A percentile compares a stretch with the other conserved stretches of the same genome.
Evolutionary conservation across 495 filamentous ascomycete genomes (phyloP).

Genomic region (Lophiostoma macrostomum): DNA sequence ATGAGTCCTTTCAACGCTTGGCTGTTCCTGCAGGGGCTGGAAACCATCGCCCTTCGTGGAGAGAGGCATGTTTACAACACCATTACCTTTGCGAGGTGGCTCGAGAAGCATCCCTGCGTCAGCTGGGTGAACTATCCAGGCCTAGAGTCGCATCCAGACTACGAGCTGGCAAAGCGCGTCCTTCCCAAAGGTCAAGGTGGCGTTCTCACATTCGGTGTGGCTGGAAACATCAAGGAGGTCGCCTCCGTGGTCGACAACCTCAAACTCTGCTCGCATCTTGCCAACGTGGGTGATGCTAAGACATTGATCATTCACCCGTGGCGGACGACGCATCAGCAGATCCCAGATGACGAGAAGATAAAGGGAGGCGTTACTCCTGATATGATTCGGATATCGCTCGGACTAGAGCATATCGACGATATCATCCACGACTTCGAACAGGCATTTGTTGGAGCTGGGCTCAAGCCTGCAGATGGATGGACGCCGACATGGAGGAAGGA

Average conservation of each 20-base stretch:
- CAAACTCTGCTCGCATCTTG: constrained; percentile 87
- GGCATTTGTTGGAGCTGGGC: constrained; percentile 66
- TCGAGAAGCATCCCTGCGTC: constrained; percentile 78
- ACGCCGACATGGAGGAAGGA: constrained; percentile 19
- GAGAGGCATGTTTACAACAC: constrained; percentile 90
- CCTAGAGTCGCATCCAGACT: constrained; percentile 74
- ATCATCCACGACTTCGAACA: constrained; percentile 97
- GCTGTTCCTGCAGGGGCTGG: constrained; percentile 84
- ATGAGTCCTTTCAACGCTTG: constrained; percentile 96
- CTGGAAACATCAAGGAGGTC: constrained; percentile 78
- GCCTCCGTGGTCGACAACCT: constrained; percentile 88
- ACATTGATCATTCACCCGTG: constrained; percentile 96
- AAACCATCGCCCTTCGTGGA: constrained; percentile 82
- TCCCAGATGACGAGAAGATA: constrained; percentile 75
- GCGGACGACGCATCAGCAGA: constrained; percentile 94
- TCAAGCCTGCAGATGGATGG: constrained; percentile 21
- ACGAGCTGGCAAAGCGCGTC: constrained; percentile 85
- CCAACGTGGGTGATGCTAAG: constrained; percentile 66
- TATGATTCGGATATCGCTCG: constrained; percentile 90
- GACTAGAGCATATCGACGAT: constrained; percentile 96
- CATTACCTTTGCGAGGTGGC: constrained; percentile 74
- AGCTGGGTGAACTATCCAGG: constrained; percentile 95
- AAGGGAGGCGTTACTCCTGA: constrained; percentile 70
- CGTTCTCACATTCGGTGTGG: constrained; percentile 89
- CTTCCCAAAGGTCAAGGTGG: constrained; percentile 84